A percentile compares a stretch with the other conserved stretches of the same genome.
phyloP scores from a whole-genome alignment of 2,329 filamentous ascomycete genomes.

The Sarocladiaceae sp. region DNA sequence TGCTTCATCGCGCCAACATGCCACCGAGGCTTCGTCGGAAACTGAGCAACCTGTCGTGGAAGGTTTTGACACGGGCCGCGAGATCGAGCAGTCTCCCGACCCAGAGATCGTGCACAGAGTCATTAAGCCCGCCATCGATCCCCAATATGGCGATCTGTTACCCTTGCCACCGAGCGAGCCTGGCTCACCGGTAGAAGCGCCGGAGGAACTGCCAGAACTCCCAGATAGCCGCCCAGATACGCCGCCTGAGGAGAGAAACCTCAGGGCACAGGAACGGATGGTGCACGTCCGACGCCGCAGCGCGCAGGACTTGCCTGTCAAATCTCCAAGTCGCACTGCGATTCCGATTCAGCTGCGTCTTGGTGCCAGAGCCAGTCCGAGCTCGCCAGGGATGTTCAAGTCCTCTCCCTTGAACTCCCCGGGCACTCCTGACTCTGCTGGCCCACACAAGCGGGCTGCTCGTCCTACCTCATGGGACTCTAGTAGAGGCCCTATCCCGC shows the following conservation, averaged over 20 bases:
- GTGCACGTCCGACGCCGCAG: constrained; percentile 44
- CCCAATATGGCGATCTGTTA: constrained; percentile 58
- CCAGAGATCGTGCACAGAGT: constrained; percentile 51
- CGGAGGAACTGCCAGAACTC: constrained; percentile 42
- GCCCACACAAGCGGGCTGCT: constrained; percentile 25
- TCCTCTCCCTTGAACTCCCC: constrained; percentile 33
- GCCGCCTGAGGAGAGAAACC: constrained; percentile 40
- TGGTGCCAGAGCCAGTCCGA: constrained; percentile 38
- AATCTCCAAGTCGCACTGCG: constrained; percentile 50
- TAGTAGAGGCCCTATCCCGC: constrained; percentile 66
- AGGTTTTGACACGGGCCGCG: constrained; percentile 17
- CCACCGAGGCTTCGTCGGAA: constrained; percentile 36
- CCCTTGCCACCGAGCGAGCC: constrained; percentile 56
- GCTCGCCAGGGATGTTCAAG: constrained; percentile 32
- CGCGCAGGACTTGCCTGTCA: constrained; percentile 38
- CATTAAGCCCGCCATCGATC: constrained; percentile 61
- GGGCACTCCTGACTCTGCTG: constrained; percentile 25
- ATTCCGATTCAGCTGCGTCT: constrained; percentile 52
- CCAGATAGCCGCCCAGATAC: constrained; percentile 56
- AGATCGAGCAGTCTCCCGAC: constrained; percentile 33
- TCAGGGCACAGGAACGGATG: constrained; percentile 29
- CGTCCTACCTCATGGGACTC: constrained; percentile 57
- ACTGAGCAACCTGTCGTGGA: constrained; percentile 27
- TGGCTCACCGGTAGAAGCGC: constrained; percentile 35
- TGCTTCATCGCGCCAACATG: constrained; percentile 36